Evolutionary conservation across 768 basidiomycete species (phyloP), one percentile per base, ranked within the genome.

Genomic region (Boletus huronensis): DNA sequence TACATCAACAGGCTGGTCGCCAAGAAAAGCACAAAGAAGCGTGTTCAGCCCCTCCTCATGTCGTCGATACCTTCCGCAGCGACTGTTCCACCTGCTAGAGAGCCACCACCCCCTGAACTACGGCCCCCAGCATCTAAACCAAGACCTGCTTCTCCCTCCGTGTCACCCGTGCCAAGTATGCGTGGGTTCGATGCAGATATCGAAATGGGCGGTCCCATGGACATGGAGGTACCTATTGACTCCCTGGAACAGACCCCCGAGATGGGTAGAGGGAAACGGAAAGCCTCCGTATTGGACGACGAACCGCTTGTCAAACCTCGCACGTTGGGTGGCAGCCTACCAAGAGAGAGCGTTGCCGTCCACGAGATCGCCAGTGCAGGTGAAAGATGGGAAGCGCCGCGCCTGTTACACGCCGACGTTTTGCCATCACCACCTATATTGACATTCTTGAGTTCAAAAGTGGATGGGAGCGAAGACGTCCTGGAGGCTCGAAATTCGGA

Each of bases 401-500:
- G 59, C 19, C 35, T 65, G 49, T 54, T 66, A 38, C 58, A 68
- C 14, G 53, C 50, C 11, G 63, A 67, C 43, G 29, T 57, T 26
- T 50, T 63, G 47, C 80, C 82, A 1, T 70, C 82, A 1, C 87
- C 84, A 5, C 71, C 82, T 3, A 63, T 90, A 43, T 69, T 90
- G 65, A 86, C 84, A 0, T 79, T 79, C 51, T 55, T 91, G 35
- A 80, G 74, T 44, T 75, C 76, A 3, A 78, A 77, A 21, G 76
- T 88, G n/a, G 85, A 90, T 10, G 85, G 83, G 5, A 79, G 75
- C 28, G 84, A 84, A 5, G 82, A 88, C 51, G 63, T 84, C 8
- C 71, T 97, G 36, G 93, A 98, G 68, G 90, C 75, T 3, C 75
- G 82, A 47, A 98, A 99, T 75, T 77, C 84, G 7, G 88, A 87